phyloP scores from a whole-genome alignment of 768 basidiomycete species.

The Boletus reticulatus region DNA sequence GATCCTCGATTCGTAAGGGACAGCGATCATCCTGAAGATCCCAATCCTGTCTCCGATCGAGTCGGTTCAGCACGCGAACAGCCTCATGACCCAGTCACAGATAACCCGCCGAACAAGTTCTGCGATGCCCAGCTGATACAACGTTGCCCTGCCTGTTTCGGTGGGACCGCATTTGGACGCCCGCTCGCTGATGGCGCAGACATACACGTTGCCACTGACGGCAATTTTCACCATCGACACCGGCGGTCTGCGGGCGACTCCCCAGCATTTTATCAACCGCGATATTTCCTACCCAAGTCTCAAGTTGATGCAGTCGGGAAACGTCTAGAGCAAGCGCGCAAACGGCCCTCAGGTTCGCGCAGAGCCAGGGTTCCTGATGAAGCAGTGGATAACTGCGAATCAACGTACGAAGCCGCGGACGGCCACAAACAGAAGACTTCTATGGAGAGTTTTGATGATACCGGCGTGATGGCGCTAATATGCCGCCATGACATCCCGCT shows the following conservation, averaged over 20 bases:
- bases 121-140: neutral
- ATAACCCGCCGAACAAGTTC: no score
- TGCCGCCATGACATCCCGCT: no score
- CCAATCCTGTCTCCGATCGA: no score
- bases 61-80: no score
- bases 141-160: neutral
- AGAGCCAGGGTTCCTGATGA: neutral
- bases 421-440: neutral
- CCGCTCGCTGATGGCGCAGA: neutral
- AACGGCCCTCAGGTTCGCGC: neutral
- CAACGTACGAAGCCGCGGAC: neutral
- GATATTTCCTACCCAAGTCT: constrained; percentile 32
- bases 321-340: neutral
- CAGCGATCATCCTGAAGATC: no score
- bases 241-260: neutral
- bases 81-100: no score
- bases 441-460: neutral
- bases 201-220: neutral
- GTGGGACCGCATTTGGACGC: neutral
- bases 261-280: constrained; percentile 11
- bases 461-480: neutral
- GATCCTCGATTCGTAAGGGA: no score
- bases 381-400: neutral
- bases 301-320: constrained; percentile 25
- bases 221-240: neutral